phyloP scores from a whole-genome alignment of 495 filamentous ascomycete genomes.

The Aspergillus incahuasiensis region DNA sequence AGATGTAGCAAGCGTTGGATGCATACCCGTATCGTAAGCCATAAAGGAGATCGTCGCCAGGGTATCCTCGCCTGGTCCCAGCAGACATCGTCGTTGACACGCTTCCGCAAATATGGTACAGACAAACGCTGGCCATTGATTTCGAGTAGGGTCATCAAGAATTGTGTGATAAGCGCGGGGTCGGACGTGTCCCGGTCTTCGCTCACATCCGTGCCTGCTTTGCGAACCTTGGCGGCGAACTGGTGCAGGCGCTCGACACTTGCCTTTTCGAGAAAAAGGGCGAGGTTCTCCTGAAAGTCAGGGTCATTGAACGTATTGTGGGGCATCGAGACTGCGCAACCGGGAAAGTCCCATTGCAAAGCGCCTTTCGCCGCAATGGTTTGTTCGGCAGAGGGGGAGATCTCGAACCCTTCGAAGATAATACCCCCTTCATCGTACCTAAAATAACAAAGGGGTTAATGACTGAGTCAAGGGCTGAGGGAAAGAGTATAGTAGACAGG shows the following conservation, averaged over 20 bases:
- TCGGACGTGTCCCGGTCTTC: constrained; percentile 54
- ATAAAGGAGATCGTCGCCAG: constrained; percentile 54
- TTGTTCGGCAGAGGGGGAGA: constrained; percentile 44
- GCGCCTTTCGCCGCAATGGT: constrained; percentile 40
- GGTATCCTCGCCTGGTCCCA: constrained; percentile 41
- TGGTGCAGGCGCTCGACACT: constrained; percentile 50
- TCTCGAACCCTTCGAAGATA: constrained; percentile 54
- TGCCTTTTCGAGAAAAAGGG: constrained; percentile 54
- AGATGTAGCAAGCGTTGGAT: constrained; percentile 45
- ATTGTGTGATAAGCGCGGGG: constrained; percentile 49
- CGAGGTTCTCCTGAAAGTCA: constrained; percentile 45
- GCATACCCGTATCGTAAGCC: constrained; percentile 56
- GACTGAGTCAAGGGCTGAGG: too few species aligned
- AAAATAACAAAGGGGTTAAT: background rate
- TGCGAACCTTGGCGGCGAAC: constrained; percentile 46
- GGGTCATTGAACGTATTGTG: constrained; percentile 30
- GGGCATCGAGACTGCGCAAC: constrained; percentile 36
- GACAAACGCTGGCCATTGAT: constrained; percentile 37
- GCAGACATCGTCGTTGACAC: constrained; percentile 56
- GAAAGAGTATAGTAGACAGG: too few species aligned
- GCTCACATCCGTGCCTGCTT: constrained; percentile 39
- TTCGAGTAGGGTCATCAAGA: constrained; percentile 55
- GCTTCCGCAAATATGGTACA: constrained; percentile 43
- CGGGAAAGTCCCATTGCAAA: constrained; percentile 45
- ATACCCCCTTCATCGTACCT: constrained; percentile 16